phyloP scores from a whole-genome alignment of 2,329 filamentous ascomycete species.

The Blastomyces gilchristii region DNA sequence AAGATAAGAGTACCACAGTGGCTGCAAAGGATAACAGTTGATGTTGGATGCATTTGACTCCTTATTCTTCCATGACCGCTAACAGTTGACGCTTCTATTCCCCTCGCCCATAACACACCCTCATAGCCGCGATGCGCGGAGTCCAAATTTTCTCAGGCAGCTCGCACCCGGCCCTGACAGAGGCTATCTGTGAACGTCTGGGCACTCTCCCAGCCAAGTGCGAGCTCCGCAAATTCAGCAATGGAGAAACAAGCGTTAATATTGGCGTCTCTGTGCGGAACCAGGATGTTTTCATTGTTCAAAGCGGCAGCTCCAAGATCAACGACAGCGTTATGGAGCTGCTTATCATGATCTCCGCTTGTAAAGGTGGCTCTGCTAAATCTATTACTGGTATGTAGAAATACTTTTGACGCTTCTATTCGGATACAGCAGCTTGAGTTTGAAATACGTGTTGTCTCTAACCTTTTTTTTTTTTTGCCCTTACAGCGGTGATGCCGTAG shows the following conservation, averaged over 20 bases:
- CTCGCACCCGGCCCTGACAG: constrained; percentile 54
- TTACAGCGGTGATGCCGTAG: constrained; percentile 39
- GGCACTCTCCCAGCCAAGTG: constrained; percentile 51
- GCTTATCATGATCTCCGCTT: constrained; percentile 97
- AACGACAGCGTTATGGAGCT: constrained; percentile 99
- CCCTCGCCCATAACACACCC: neutral
- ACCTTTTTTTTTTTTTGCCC: constrained; percentile 10
- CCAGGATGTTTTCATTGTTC: constrained; percentile 97
- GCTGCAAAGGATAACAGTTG: neutral
- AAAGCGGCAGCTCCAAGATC: constrained; percentile 90
- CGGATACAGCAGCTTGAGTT: neutral
- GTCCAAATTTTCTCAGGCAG: constrained; percentile 59
- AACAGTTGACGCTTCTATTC: no score
- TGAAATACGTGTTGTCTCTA: neutral
- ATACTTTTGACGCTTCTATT: neutral
- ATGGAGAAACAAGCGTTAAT: constrained; percentile 60
- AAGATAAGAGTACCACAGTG: neutral
- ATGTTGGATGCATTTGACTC: neutral
- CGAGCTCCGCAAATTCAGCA: constrained; percentile 56
- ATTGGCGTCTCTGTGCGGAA: constrained; percentile 70
- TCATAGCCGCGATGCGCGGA: constrained; percentile 44
- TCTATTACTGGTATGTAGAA: constrained; percentile 73
- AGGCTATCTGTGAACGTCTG: constrained; percentile 56
- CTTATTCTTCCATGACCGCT: neutral
- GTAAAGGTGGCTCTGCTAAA: constrained; percentile 93